Evolutionary conservation across 75 land plant genomes (phyloP).

Genomic region (Isoetes taiwanensis): DNA sequence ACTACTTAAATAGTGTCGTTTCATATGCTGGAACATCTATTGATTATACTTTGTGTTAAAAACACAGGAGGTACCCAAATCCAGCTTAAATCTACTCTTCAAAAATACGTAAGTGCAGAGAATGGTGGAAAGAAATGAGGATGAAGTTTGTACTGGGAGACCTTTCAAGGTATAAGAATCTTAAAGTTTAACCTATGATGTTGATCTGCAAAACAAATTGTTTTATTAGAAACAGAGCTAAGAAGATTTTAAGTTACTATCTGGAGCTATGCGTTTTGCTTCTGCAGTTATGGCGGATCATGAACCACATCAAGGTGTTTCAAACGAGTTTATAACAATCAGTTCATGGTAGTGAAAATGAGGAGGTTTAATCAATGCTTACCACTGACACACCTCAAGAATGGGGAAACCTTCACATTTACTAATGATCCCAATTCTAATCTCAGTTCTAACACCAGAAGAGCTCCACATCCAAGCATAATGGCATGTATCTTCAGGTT

Average conservation of each 20-base stretch:
- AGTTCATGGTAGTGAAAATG: conserved; percentile 42
- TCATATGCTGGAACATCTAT: no score
- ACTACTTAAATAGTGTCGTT: no score
- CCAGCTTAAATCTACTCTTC: conserved; percentile 41
- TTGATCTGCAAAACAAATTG: no score
- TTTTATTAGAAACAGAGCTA: no score
- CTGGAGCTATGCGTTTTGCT: no score
- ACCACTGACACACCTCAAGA: conserved; percentile 31
- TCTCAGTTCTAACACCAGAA: conserved; percentile 13
- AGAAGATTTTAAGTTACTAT: no score
- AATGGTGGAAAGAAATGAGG: conserved; percentile 62
- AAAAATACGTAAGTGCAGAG: conserved; percentile 52
- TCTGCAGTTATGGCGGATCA: conserved; percentile 69
- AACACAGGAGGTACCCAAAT: conserved; percentile 77
- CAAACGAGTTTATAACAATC: conserved; percentile 42
- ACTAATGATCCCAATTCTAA: conserved; percentile 29
- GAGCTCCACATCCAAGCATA: conserved; percentile 58
- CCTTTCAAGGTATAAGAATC: conserved; percentile 79
- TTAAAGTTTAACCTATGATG: no score
- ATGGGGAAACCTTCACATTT: conserved; percentile 46
- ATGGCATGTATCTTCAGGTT: conserved; percentile 63
- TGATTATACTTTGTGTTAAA: no score
- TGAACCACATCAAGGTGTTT: conserved; percentile 41
- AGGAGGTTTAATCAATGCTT: conserved; percentile 31
- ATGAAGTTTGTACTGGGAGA: conserved; percentile 54